Evolutionary conservation across 2,329 filamentous ascomycete species (phyloP), one percentile per base, ranked within the genome.

Genomic region (Stagonosporopsis tanaceti): DNA sequence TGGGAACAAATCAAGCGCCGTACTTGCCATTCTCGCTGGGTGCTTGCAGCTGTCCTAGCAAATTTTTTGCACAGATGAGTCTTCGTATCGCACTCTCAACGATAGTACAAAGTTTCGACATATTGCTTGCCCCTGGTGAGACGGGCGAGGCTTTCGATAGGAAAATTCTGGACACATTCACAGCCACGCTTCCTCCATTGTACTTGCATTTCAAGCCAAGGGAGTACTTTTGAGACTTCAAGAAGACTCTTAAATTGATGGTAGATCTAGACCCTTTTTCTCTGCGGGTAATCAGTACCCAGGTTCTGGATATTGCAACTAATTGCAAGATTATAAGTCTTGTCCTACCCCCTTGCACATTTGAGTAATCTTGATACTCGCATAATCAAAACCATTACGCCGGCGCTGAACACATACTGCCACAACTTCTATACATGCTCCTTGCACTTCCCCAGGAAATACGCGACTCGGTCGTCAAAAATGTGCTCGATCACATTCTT

Each of bases 131-230:
- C 12, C 57, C 54, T 1, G 64, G 60, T 9, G 67, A 71, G 53
- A 66, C 63, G 11, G 64, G 67, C 1, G 61, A 63, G 25, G 38
- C 30, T 7, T 71, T 70, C n/a, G 63, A 62, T 44, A 61, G 64
- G 68, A 57, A 65, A 28, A 22, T 46, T 27, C 30, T 61, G 45
- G 63, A 62, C 14, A 63, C 55, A 2, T 61, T 64, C 24, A 59
- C 69, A 0, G 62, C 67, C 32, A 64, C 61, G 15, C 53, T 72
- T 12, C 64, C 65, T n/a, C 66, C 70, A 27, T 55, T 76, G 9
- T 51, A 67, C 25, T 25, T 69, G 27, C 32, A 58, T n/a, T 67
- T 70, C 27, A 63, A 24, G 7, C 46, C 46, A n/a, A 40, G 56
- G 30, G 40, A 46, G 27, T 17, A 50, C 7, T 14, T 14, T 32